phyloP scores from a whole-genome alignment of 2,329 filamentous ascomycete genomes.

The Ophiostoma ips region DNA sequence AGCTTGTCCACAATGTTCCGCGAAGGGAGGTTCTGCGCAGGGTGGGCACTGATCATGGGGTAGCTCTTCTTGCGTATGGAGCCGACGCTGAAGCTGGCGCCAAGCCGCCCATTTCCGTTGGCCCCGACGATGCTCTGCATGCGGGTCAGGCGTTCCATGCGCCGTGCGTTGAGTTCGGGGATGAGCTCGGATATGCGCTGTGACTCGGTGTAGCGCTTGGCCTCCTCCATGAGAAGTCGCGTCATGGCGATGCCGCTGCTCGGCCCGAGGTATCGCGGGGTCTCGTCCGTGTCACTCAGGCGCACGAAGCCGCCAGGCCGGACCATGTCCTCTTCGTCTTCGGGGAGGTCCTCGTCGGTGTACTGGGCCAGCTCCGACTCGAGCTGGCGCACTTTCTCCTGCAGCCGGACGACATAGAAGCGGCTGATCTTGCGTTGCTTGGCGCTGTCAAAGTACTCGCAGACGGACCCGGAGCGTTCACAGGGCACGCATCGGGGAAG shows the following conservation, averaged over 20 bases:
- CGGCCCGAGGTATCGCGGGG: slow-evolving; percentile 75
- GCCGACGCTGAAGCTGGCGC: slow-evolving; percentile 33
- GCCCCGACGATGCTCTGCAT: slow-evolving; percentile 49
- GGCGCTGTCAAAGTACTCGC: slow-evolving; percentile 88
- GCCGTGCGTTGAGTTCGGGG: slow-evolving; percentile 53
- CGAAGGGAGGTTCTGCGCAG: slow-evolving; percentile 62
- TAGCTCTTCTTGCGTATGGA: slow-evolving; percentile 69
- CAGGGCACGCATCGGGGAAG: slow-evolving; percentile 86
- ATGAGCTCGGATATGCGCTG: slow-evolving; percentile 88
- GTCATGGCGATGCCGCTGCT: slow-evolving; percentile 95
- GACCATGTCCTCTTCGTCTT: slow-evolving; percentile 70
- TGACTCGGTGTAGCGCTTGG: slow-evolving; percentile 82
- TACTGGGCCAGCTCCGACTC: slow-evolving; percentile 69
- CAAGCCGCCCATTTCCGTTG: slow-evolving; percentile 33
- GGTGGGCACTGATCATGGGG: slow-evolving; percentile 74
- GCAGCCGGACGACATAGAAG: slow-evolving; percentile 82
- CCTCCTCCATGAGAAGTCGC: slow-evolving; percentile 87
- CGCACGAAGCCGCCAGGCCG: slow-evolving; percentile 75
- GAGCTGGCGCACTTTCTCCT: slow-evolving; percentile 70
- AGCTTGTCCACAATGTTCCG: slow-evolving; percentile 62
- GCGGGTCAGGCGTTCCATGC: slow-evolving; percentile 39
- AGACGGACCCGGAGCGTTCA: slow-evolving; percentile 77
- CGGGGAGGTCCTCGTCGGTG: slow-evolving; percentile 62
- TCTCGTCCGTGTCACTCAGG: slow-evolving; percentile 73
- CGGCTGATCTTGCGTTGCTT: slow-evolving; percentile 78